phyloP scores from a whole-genome alignment of 2,329 filamentous ascomycete species.

The Scolecobasidium constrictum region DNA sequence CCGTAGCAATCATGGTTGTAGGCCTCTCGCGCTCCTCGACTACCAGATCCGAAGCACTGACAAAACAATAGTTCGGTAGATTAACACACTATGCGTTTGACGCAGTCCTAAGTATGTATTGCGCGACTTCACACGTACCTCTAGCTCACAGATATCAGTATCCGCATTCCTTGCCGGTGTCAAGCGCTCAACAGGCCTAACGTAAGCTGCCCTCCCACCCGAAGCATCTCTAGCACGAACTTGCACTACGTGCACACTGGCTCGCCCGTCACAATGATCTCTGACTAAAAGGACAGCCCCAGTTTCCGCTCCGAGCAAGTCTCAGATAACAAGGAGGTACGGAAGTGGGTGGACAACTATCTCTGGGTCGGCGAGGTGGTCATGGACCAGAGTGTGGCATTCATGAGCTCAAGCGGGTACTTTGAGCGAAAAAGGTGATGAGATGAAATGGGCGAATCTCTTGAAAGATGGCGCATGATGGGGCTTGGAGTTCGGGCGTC shows the following conservation, averaged over 20 bases:
- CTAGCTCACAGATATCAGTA: conserved; percentile 40
- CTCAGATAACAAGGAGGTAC: conserved; percentile 70
- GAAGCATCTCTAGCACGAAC: too few species aligned
- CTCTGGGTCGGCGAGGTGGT: conserved; percentile 93
- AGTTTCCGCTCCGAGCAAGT: conserved; percentile 85
- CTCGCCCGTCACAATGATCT: not conserved
- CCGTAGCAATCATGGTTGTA: conserved; percentile 10
- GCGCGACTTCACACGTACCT: conserved; percentile 5
- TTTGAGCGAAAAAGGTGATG: conserved; percentile 69
- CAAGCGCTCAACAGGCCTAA: conserved; percentile 93
- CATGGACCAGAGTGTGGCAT: conserved; percentile 92
- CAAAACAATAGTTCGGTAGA: conserved; percentile 53
- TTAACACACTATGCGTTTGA: conserved; percentile 94
- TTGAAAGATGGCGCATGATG: too few species aligned
- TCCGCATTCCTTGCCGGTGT: conserved; percentile 95
- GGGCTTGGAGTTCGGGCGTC: too few species aligned
- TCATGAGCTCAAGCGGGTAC: conserved; percentile 77
- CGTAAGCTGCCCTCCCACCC: conserved; percentile 53
- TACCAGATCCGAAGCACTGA: conserved; percentile 2
- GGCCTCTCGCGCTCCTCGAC: not conserved
- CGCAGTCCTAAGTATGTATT: conserved; percentile 70
- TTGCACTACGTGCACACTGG: too few species aligned
- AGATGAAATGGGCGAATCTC: too few species aligned
- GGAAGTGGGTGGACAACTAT: conserved; percentile 87
- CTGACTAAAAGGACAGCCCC: conserved; percentile 33